Evolutionary conservation across 768 basidiomycete species (phyloP).

Genomic region (Lentinula guzmanii): DNA sequence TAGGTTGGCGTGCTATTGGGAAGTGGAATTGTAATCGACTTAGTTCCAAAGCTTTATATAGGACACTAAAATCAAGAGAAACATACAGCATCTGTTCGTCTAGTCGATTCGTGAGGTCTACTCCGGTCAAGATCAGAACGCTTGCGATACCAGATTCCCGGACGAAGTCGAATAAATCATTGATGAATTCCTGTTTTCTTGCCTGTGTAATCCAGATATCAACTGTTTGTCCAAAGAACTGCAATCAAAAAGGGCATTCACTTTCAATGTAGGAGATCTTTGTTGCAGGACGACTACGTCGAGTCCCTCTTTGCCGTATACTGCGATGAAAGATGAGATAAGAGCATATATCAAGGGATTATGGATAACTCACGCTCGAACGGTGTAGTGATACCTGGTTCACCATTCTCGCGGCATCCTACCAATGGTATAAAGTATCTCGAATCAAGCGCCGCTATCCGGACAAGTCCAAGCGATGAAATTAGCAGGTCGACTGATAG

Average conservation of each 20-base stretch:
- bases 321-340: conserved; percentile 28
- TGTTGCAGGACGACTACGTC: conserved; percentile 68
- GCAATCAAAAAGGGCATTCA: conserved; percentile 17
- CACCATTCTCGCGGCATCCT: conserved; percentile 61
- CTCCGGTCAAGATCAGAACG: conserved; percentile 63
- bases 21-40: not conserved
- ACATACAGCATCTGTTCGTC: conserved; percentile 76
- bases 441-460: conserved; percentile 60
- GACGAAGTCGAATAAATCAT: conserved; percentile 53
- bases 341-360: not conserved
- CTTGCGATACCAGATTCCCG: conserved; percentile 39
- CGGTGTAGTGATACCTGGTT: conserved; percentile 62
- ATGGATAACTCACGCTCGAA: conserved; percentile 57
- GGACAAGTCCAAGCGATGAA: conserved; percentile 51
- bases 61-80: not conserved
- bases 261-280: conserved; percentile 74
- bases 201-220: conserved; percentile 30
- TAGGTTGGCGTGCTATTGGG: conserved; percentile 57
- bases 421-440: conserved; percentile 63
- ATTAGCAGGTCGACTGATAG: conserved; percentile 72
- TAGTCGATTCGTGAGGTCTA: conserved; percentile 68
- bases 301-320: conserved; percentile 50
- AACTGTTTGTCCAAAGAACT: not conserved
- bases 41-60: not conserved
- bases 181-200: conserved; percentile 62